Evolutionary conservation across 306 rosid species (phyloP), one percentile per base, ranked within the genome.

Genomic region (Corylus heterophylla): DNA sequence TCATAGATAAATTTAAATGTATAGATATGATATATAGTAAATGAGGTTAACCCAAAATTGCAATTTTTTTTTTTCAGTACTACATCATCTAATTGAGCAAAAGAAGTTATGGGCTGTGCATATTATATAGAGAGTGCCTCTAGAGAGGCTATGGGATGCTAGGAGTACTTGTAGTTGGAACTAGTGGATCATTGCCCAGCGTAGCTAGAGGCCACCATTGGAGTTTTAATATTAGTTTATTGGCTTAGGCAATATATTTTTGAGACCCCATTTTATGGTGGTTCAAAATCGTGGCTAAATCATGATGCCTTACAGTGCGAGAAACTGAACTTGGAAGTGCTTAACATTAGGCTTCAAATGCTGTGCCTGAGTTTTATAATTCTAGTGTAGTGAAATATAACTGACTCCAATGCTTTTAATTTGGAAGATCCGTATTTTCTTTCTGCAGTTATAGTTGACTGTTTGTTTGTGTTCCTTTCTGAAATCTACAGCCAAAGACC

Each of bases 401-500:
- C 49, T 12, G 25, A 67, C 50, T 68, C n/a, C 1, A 2, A 68
- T 68, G 4, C 27, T 68, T 9, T n/a, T n/a, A 64, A 58, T 68
- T 67, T 42, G 51, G 18, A 39, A 17, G 27, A 17, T 35, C 35
- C 69, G 18, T 59, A 51, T 71, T 80, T 22, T 14, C 67, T 74
- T 76, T 8, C 20, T 51, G 68, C n/a, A 16, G 73, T 68, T 78
- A 58, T 59, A 35, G 79, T 42, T 58, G 54, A n/a, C 47, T 76
- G 39, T 47, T 68, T 88, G 76, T 39, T 47, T 77, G 76, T 58
- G 67, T 45, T 44, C 42, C 47, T 37, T 54, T 54, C 71, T 83
- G 87, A 74, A 80, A 79, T 77, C 55, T 58, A 37, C 86, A 93
- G 98, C 90, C 98, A 17, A 91, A 93, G 89, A 79, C 89, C 80